Conservation (phyloP, 2,329 filamentous ascomycete species). For the Cercospora sesami region DNA sequence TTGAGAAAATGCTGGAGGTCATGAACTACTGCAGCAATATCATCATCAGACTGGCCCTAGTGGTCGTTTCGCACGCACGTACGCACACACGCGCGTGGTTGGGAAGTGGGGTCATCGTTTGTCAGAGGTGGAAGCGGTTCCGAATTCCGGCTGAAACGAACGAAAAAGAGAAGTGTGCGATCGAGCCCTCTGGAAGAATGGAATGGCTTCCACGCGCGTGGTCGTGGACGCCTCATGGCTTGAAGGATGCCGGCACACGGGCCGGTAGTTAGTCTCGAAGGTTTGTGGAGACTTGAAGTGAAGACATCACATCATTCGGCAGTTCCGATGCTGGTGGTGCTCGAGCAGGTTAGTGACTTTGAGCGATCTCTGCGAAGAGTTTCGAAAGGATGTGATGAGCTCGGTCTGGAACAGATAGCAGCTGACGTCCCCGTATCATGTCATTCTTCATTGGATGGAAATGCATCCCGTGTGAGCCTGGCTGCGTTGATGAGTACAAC, state of each 20-base stretch:
- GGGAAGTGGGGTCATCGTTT: neutral
- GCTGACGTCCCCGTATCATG: neutral
- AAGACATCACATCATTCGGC: neutral
- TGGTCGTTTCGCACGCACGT: neutral
- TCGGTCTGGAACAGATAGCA: neutral
- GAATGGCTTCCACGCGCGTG: neutral
- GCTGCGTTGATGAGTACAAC: neutral
- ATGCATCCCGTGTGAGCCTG: neutral
- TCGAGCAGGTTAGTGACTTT: neutral
- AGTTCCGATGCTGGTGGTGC: neutral
- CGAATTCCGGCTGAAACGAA: neutral
- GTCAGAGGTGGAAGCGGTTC: neutral
- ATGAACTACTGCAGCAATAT: neutral
- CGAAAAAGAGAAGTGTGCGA: neutral
- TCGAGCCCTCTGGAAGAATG: neutral
- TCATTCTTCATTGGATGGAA: neutral
- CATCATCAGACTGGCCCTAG: neutral
- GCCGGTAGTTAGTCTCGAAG: neutral
- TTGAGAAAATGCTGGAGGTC: neutral
- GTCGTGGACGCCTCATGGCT: neutral
- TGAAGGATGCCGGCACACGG: neutral
- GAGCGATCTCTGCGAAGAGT: neutral
- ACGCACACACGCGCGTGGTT: neutral
- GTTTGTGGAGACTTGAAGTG: neutral
- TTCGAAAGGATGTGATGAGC: neutral